Evolutionary conservation across 78 protist species (phyloP).

Genomic region (Dictyostelium brefeldianum): DNA sequence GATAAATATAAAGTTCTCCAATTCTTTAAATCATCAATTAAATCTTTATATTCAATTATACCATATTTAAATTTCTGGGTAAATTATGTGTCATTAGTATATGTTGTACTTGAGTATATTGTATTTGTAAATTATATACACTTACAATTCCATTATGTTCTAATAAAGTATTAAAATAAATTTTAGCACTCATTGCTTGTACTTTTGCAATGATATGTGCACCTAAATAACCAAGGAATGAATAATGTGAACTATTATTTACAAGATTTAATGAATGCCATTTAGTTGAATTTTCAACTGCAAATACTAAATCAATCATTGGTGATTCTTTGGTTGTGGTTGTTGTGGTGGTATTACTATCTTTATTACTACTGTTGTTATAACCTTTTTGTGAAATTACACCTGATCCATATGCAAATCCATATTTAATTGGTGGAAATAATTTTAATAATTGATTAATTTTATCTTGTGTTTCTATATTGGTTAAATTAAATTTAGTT

Average conservation of each 20-base stretch:
- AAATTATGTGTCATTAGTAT: not conserved
- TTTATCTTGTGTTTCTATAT: conserved; percentile 8
- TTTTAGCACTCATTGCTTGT: conserved; percentile 32
- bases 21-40: conserved; percentile 42
- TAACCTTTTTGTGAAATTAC: conserved; percentile 56
- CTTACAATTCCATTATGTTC: conserved; percentile 56
- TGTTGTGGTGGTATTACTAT: not conserved
- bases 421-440: conserved; percentile 70
- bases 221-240: conserved; percentile 39
- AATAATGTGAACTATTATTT: conserved; percentile 19
- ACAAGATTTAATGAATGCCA: conserved; percentile 54
- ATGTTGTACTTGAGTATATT: not conserved
- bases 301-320: conserved; percentile 71
- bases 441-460: conserved; percentile 6
- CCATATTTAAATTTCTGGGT: conserved; percentile 66
- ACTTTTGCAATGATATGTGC: not conserved
- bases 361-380: conserved; percentile 13
- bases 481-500: not conserved
- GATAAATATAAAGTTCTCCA: conserved; percentile 65
- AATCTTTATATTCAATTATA: conserved; percentile 57
- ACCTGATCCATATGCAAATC: conserved; percentile 78
- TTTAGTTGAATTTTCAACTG: conserved; percentile 41
- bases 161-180: conserved; percentile 61
- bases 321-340: conserved; percentile 1
- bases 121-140: not conserved